Base-by-base conservation (phyloP, 805 yeast species). In the Alloascoidea africana region DNA sequence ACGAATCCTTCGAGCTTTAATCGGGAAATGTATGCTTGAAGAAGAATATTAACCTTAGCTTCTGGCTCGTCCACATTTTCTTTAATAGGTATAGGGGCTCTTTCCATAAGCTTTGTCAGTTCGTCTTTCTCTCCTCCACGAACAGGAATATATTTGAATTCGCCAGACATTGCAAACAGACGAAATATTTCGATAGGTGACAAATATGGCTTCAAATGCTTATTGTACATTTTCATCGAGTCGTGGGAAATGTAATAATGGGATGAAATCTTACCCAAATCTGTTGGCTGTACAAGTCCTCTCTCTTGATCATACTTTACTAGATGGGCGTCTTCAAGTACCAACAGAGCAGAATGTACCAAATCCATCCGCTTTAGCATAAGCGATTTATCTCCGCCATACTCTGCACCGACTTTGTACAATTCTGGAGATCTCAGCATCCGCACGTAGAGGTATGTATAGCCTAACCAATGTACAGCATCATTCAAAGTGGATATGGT, bases 21-120 rank as follows among this genome's bases (percentile, higher is more conserved):
- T 27, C 76, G 58, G 1, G 96, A 81, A n/a, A 91, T 82, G 48
- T 82, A 85, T 0, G 95, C 71, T 51, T 91, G 98, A 8, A 91
- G 58, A 27, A 91, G 55, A 4, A 85, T 72, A 45, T 77, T 85
- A 15, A 83, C 70, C 53, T 91, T 91, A 0, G 94, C 80, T 14
- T 72, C 53, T 0, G 87, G 76, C 41, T 84, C 89, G 34, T 67
- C 73, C 0, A 76, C 58, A 3, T 67, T 56, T 44, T 84, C 96
- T 47, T 72, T 76, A 17, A 91, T 67, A 0, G 98, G 97, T 27
- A 89, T 72, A 0, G 99, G 98, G 2, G 85, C 78, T 34, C 68
- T 67, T 39, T 78, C 85, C 41, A 75, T 52, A 11, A 91, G 58
- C 46, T 76, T 77, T 11, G 65, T 58, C 4, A 93, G 57, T 53